Evolutionary conservation across 1,139 yeast genomes (phyloP).

Genomic region (Zygosaccharomyces sapae): DNA sequence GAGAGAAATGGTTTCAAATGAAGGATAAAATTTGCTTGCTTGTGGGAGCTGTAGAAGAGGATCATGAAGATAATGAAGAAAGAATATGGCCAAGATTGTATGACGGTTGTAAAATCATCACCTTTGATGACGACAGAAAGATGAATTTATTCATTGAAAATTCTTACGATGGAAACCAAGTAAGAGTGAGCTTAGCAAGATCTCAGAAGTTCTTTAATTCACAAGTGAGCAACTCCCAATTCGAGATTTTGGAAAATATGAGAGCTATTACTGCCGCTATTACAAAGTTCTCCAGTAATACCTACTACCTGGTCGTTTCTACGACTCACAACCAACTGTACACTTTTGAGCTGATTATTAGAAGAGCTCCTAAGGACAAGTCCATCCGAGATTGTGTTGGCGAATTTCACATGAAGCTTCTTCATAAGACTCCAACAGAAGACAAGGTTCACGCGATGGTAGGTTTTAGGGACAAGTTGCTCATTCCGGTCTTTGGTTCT

Average conservation of each 20-base stretch:
- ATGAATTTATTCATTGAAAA: slow-evolving; percentile 17
- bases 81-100: slow-evolving; percentile 9
- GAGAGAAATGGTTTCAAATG: slow-evolving; percentile 26
- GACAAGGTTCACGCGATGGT: slow-evolving; percentile 47
- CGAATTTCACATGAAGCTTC: slow-evolving; percentile 39
- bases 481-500: slow-evolving; percentile 54
- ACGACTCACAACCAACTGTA: slow-evolving; percentile 26
- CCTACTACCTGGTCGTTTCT: slow-evolving; percentile 41
- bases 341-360: slow-evolving; percentile 18
- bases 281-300: slow-evolving; percentile 26
- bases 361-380: slow-evolving; percentile 24
- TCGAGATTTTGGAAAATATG: slow-evolving; percentile 11
- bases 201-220: not conserved
- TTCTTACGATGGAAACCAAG: slow-evolving; percentile 5
- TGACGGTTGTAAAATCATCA: slow-evolving; percentile 7
- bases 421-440: slow-evolving; percentile 62
- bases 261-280: slow-evolving; percentile 16
- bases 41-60: slow-evolving; percentile 20
- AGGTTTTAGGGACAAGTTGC: slow-evolving; percentile 56
- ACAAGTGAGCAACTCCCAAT: not conserved
- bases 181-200: slow-evolving; percentile 11
- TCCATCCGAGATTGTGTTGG: not conserved
- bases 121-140: slow-evolving; percentile 16
- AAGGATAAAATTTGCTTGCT: slow-evolving; percentile 7
- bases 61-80: slow-evolving; percentile 20